Evolutionary conservation across 495 filamentous ascomycete species (phyloP).

Genomic region (Talaromyces thailandensis): DNA sequence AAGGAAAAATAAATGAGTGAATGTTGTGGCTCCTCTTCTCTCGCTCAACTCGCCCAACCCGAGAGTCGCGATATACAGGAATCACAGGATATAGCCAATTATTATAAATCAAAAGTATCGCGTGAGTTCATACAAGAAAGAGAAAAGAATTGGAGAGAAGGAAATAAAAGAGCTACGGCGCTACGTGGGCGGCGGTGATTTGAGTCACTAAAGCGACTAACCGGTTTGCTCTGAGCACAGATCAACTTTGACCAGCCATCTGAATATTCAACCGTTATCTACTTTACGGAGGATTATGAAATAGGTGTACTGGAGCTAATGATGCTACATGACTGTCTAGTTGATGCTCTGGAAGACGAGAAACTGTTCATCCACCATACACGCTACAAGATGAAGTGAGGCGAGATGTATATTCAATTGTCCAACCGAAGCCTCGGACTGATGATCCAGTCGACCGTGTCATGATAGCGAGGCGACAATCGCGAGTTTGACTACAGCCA

Average conservation of each 20-base stretch:
- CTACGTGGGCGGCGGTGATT: slow-evolving; percentile 1
- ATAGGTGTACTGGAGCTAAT: neutral
- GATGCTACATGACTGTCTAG: neutral
- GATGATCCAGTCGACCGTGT: neutral
- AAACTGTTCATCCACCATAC: neutral
- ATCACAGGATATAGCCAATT: neutral
- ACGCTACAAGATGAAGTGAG: neutral
- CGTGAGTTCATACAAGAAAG: neutral
- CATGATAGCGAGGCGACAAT: neutral
- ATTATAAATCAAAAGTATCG: neutral
- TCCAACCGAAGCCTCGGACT: neutral
- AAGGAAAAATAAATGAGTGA: neutral
- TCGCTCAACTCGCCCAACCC: neutral
- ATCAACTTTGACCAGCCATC: neutral
- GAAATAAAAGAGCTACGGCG: neutral
- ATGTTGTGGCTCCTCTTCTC: neutral
- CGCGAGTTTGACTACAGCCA: neutral
- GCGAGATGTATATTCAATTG: neutral
- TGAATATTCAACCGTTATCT: neutral
- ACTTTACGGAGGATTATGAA: neutral
- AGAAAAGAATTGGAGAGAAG: neutral
- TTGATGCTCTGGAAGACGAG: neutral
- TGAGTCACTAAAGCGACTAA: neutral
- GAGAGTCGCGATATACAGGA: neutral
- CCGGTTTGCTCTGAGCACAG: neutral